Conservation (phyloP, 176 grass and related monocot species). For the Hordeum marinum region DNA sequence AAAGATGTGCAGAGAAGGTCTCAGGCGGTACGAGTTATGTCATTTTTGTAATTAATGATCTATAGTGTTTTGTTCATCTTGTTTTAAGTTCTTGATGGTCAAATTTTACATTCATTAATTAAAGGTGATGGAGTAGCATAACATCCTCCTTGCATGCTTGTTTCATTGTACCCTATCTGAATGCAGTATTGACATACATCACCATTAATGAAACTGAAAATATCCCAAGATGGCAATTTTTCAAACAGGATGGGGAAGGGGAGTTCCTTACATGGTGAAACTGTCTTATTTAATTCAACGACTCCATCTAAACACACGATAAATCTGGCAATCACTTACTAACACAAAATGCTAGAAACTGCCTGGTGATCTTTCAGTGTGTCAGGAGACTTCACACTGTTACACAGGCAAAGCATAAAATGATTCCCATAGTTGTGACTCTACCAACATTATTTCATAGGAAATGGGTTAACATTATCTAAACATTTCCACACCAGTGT, state of each 20-base stretch:
- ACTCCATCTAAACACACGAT: not conserved
- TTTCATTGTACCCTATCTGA: not conserved
- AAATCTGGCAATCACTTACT: not conserved
- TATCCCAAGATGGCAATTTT: not conserved
- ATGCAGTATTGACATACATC: not conserved
- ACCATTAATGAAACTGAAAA: not conserved
- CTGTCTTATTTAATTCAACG: not conserved
- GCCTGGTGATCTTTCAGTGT: not conserved
- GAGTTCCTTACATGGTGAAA: not conserved
- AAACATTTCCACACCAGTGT: not conserved
- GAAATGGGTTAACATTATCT: not conserved
- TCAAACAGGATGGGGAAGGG: not conserved
- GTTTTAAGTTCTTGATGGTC: not conserved
- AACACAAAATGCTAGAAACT: not conserved
- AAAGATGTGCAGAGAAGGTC: slow-evolving; percentile 93
- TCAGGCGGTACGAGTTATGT: slow-evolving; percentile 49
- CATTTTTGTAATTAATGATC: slow-evolving; percentile 16
- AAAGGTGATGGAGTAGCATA: not conserved
- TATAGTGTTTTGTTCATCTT: not conserved
- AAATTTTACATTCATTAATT: not conserved
- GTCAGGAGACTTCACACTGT: not conserved
- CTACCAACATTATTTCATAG: not conserved
- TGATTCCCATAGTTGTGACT: not conserved
- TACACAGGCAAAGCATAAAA: not conserved
- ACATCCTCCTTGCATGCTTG: not conserved